A percentile compares a stretch with the other conserved stretches of the same genome.
phyloP scores from a whole-genome alignment of 352 stramenopile species.

The Blastocystis sp. region DNA sequence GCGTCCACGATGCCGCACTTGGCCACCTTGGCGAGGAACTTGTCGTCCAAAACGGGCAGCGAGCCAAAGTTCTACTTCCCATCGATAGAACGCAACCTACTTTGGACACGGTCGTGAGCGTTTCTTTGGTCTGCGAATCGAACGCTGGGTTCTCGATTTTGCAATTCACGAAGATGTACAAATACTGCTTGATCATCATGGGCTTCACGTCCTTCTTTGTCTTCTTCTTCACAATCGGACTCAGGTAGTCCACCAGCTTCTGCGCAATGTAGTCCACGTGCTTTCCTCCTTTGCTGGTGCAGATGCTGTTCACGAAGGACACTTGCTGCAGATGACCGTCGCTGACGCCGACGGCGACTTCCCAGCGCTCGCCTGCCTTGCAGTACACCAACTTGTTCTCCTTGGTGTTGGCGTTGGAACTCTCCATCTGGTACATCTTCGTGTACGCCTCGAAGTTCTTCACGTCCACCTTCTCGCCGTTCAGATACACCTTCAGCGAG shows the following conservation, averaged over 20 bases:
- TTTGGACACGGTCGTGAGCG: slow-evolving; percentile 73
- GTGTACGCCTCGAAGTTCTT: slow-evolving; percentile 85
- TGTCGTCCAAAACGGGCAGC: slow-evolving; percentile 68
- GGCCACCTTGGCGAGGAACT: slow-evolving; percentile 59
- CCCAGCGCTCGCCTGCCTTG: slow-evolving; percentile 74
- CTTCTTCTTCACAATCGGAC: slow-evolving; percentile 78
- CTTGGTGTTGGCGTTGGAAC: slow-evolving; percentile 68
- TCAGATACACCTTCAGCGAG: slow-evolving; percentile 75
- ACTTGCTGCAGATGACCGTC: slow-evolving; percentile 83
- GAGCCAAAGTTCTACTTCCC: slow-evolving; percentile 70
- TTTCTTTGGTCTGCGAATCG: slow-evolving; percentile 95
- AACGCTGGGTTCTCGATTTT: slow-evolving; percentile 93
- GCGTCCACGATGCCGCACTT: slow-evolving; percentile 74
- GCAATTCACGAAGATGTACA: slow-evolving; percentile 86
- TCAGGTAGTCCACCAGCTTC: slow-evolving; percentile 75
- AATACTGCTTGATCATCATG: slow-evolving; percentile 83
- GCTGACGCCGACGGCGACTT: slow-evolving; percentile 79
- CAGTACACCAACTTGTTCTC: slow-evolving; percentile 82
- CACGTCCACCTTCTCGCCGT: slow-evolving; percentile 79
- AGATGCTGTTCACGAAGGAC: slow-evolving; percentile 94
- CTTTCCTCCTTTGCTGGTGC: slow-evolving; percentile 83
- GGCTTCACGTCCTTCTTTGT: slow-evolving; percentile 81
- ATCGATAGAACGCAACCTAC: background rate
- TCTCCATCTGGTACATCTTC: slow-evolving; percentile 69
- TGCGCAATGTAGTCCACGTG: slow-evolving; percentile 85